A percentile compares a stretch with the other conserved stretches of the same genome.
Conservation (phyloP, 2,329 filamentous ascomycete genomes). For the Botrytis byssoidea region DNA sequence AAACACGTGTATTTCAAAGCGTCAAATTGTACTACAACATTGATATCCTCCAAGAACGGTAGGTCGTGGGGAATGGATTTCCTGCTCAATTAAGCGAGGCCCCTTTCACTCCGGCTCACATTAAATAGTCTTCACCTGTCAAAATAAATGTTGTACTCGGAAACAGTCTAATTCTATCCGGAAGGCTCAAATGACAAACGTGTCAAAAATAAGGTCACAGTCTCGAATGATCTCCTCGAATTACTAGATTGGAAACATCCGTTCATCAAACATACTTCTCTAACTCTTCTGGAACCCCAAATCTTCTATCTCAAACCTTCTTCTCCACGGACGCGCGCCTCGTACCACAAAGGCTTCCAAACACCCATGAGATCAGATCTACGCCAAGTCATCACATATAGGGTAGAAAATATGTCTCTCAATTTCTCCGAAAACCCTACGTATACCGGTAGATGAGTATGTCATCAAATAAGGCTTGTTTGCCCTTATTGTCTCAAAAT, state of each 20-base stretch:
- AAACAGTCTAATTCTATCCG: not conserved
- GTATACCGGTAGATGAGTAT: not conserved
- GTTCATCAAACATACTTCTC: not conserved
- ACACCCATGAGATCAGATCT: not conserved
- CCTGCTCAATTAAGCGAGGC: constrained; percentile 11
- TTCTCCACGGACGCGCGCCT: constrained; percentile 1
- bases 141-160: not conserved
- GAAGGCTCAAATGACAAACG: not conserved
- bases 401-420: not conserved
- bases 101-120: not conserved
- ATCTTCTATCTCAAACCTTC: constrained; percentile 4
- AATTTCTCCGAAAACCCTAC: not conserved
- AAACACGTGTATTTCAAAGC: not conserved
- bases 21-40: not conserved
- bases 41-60: not conserved
- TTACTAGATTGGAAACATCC: not conserved
- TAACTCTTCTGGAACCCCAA: not conserved
- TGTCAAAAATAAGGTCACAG: not conserved
- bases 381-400: constrained; percentile 2
- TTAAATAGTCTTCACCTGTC: not conserved
- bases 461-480: not conserved
- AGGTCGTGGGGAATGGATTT: not conserved
- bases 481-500: not conserved
- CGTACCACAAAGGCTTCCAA: not conserved
- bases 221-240: not conserved